Base-by-base conservation (phyloP, 306 rosid genomes). In the Rosa lucieae region DNA sequence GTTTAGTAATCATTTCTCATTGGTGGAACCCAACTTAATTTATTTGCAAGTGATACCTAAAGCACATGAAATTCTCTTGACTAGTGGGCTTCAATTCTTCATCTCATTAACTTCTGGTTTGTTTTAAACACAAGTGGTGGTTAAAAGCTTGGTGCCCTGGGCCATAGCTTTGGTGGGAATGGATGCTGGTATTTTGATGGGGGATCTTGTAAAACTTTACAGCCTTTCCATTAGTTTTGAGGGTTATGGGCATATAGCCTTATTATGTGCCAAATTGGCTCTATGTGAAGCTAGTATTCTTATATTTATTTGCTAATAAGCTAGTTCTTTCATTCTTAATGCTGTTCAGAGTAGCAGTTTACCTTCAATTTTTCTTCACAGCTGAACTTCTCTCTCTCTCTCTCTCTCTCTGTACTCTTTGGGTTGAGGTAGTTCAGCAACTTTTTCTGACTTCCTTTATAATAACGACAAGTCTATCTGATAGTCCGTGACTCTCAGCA, bases 131-230 rank as follows among this genome's bases (percentile, higher is more conserved):
- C 23, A 40, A 11, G 39, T 56, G 53, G 77, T 2, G 68, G 63
- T 40, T 40, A 42, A 29, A 26, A 39, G 17, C 43, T 75, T 59
- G 40, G 44, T 46, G 5, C 70, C 52, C 20, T 62, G 26, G 37
- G 79, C 37, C 7, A 37, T 56, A 63, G 78, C 40, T 13, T 42
- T 56, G 66, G 12, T 58, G 55, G 42, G 70, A 26, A 43, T 59
- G 70, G 56, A 58, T 59, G 23, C 40, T 26, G 15, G 52, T 51
- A 20, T 39, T 74, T 56, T 62, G 69, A 75, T 43, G 68, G 63
- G 68, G 43, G 77, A 56, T 13, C 7, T 74, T 42, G 35, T 58
- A 6, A 2, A 56, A 56, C 46, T 56, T n/a, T 58, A 73, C 21
- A 42, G 46, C 43, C 78, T 59, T 75, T 10, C 6, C 47, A 8